These are phyloP conservation scores for Talaromyces liani DNA, from an alignment of 495 filamentous ascomycete species.

Conservation along the genomic window DNA sequence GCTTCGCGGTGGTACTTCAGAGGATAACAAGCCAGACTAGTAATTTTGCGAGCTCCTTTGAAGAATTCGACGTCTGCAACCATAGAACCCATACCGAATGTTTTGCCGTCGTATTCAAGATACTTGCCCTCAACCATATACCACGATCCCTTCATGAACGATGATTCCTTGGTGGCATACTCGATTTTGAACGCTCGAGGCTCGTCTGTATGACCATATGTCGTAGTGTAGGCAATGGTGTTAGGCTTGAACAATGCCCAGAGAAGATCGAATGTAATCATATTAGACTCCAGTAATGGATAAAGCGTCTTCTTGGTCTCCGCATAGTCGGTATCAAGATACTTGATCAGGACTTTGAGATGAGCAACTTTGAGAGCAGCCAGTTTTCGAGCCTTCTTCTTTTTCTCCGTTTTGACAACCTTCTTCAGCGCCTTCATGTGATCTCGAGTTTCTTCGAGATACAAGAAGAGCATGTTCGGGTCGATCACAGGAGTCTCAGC, in stretches of 20 bases:
- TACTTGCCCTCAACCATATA: slow-evolving; percentile 79
- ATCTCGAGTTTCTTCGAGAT: slow-evolving; percentile 67
- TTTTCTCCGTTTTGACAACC: slow-evolving; percentile 51
- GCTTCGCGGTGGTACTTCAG: slow-evolving; percentile 76
- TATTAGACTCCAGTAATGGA: slow-evolving; percentile 72
- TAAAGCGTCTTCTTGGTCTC: slow-evolving; percentile 75
- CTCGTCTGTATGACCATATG: slow-evolving; percentile 72
- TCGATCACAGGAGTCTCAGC: slow-evolving; percentile 74
- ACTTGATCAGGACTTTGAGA: slow-evolving; percentile 70
- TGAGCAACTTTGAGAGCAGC: slow-evolving; percentile 49
- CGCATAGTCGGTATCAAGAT: slow-evolving; percentile 75
- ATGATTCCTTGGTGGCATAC: slow-evolving; percentile 62
- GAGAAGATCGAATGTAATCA: slow-evolving; percentile 83
- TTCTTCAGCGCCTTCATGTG: slow-evolving; percentile 61
- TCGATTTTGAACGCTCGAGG: slow-evolving; percentile 89
- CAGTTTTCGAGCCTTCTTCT: slow-evolving; percentile 58
- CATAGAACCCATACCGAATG: slow-evolving; percentile 63
- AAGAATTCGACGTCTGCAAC: slow-evolving; percentile 68
- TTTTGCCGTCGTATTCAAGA: slow-evolving; percentile 78
- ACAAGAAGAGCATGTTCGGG: slow-evolving; percentile 84
- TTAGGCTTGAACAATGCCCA: slow-evolving; percentile 94
- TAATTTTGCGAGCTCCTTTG: slow-evolving; percentile 79
- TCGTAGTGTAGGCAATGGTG: slow-evolving; percentile 72
- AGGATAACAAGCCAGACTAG: slow-evolving; percentile 69
- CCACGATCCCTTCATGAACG: slow-evolving; percentile 70